Evolutionary conservation across 768 basidiomycete genomes (phyloP).

Genomic region (Suillus subaureus): DNA sequence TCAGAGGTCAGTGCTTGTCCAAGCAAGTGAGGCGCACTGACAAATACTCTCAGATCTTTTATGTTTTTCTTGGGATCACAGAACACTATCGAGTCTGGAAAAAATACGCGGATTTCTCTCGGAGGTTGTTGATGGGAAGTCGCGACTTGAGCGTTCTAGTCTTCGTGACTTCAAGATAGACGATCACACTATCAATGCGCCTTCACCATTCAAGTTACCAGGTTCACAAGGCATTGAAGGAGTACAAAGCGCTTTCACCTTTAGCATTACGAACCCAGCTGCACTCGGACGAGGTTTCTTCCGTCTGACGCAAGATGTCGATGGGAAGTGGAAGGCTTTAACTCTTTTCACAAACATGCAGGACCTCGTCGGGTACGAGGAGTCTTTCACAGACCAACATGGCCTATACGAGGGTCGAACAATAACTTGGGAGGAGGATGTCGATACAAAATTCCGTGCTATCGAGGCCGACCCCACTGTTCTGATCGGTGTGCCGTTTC

Average conservation of each 20-base stretch:
- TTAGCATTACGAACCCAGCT: neutral
- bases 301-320: slow-evolving; percentile 48
- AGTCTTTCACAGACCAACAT: slow-evolving; percentile 19
- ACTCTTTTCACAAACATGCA: slow-evolving; percentile 61
- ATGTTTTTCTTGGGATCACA: slow-evolving; percentile 2
- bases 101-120: neutral
- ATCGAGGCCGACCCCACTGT: slow-evolving; percentile 27
- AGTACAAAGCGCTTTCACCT: neutral
- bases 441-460: neutral
- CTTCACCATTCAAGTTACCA: slow-evolving; percentile 1
- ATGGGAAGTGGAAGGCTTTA: slow-evolving; percentile 55
- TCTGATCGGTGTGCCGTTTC: slow-evolving; percentile 31
- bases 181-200: neutral
- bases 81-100: neutral
- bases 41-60: neutral
- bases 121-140: neutral
- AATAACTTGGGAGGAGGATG: neutral
- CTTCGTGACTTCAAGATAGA: slow-evolving; percentile 3
- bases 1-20: slow-evolving; percentile 1
- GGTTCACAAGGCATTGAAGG: slow-evolving; percentile 3
- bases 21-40: neutral
- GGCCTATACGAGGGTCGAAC: neutral
- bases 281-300: slow-evolving; percentile 39
- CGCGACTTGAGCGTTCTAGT: neutral
- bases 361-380: slow-evolving; percentile 50